Conservation (phyloP, 2,329 filamentous ascomycete species). For the Aureobasidium sp. region DNA sequence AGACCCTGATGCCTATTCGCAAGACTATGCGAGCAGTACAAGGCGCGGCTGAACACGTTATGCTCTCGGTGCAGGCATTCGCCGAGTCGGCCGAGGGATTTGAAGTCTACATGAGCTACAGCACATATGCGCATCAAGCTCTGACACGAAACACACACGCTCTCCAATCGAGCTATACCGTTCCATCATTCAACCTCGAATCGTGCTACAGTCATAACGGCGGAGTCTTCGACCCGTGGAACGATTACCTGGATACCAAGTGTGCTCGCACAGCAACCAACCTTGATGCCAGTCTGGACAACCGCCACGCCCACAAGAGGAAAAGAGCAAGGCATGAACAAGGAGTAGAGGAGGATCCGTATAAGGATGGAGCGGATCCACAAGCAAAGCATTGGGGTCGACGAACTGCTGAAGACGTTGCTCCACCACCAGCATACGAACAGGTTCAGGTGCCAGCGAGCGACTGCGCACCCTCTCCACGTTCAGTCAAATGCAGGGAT, state of each 20-base stretch:
- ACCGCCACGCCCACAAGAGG: slow-evolving; percentile 1
- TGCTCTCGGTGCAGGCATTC: not conserved
- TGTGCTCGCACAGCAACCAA: not conserved
- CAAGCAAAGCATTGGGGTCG: not conserved
- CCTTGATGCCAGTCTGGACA: not conserved
- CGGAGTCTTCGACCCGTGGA: not conserved
- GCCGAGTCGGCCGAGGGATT: not conserved
- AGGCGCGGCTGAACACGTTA: slow-evolving; percentile 1
- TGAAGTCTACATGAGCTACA: slow-evolving; percentile 3
- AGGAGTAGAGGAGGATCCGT: not conserved
- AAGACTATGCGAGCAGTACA: not conserved
- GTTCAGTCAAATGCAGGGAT: not conserved
- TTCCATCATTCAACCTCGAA: not conserved
- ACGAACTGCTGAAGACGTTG: not conserved
- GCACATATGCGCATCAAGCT: slow-evolving; percentile 1
- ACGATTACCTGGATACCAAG: not conserved
- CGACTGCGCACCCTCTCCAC: not conserved
- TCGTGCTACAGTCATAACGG: slow-evolving; percentile 6
- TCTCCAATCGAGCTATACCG: not conserved
- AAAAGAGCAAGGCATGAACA: not conserved
- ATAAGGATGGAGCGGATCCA: not conserved
- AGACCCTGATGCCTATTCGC: slow-evolving; percentile 1
- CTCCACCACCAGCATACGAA: not conserved
- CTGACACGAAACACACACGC: not conserved
- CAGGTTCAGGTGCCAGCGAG: slow-evolving; percentile 8